These are phyloP conservation scores for Poa annua DNA, from an alignment of 176 grass and related monocot species.

Conservation along the genomic window DNA sequence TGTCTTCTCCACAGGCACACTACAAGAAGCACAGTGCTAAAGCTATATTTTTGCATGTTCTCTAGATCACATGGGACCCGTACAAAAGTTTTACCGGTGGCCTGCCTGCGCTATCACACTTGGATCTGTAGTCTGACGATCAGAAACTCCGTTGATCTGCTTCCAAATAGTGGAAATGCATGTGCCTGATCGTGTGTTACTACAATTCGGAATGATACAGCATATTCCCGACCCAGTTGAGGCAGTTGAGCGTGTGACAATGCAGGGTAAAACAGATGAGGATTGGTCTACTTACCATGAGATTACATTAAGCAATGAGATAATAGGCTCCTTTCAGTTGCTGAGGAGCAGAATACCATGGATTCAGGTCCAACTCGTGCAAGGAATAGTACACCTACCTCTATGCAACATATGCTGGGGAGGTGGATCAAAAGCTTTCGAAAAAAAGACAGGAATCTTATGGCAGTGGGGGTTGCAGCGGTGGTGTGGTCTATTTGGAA, in stretches of 20 bases:
- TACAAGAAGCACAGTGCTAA: slow-evolving; percentile 1
- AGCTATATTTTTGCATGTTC: slow-evolving; percentile 14
- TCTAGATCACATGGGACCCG: slow-evolving; percentile 57
- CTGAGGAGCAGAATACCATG: not conserved
- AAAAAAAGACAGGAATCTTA: no score
- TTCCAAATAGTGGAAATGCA: slow-evolving; percentile 64
- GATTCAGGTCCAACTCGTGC: slow-evolving; percentile 41
- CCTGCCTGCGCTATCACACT: slow-evolving; percentile 40
- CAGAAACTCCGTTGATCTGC: slow-evolving; percentile 53
- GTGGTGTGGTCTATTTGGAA: no score
- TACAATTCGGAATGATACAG: slow-evolving; percentile 56
- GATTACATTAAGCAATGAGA: slow-evolving; percentile 53
- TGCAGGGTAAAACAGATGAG: slow-evolving; percentile 54
- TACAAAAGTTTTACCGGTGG: slow-evolving; percentile 40
- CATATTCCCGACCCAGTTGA: slow-evolving; percentile 52
- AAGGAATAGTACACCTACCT: slow-evolving; percentile 61
- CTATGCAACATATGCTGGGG: no score
- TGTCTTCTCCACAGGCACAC: not conserved
- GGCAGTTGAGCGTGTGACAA: slow-evolving; percentile 51
- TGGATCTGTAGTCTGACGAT: slow-evolving; percentile 47
- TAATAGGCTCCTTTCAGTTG: slow-evolving; percentile 38
- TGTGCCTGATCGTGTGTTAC: slow-evolving; percentile 50
- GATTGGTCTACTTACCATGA: slow-evolving; percentile 59
- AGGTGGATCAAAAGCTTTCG: no score
- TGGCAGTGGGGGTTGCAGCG: no score